Evolutionary conservation across 257 asterid genomes (phyloP), one percentile per base, ranked within the genome.

Genomic region (Salvia rosmarinus): DNA sequence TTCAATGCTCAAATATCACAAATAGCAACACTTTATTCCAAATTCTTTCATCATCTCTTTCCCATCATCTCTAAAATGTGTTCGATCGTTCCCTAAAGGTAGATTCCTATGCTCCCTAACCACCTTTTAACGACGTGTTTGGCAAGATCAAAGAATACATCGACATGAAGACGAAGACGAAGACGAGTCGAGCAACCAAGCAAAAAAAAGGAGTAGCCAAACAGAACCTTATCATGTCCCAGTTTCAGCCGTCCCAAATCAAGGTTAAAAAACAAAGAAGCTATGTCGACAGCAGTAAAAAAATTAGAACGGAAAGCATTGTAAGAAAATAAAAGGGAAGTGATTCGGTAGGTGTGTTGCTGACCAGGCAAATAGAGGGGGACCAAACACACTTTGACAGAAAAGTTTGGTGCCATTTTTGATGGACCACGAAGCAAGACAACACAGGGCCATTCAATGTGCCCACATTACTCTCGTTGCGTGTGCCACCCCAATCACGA

Each of bases 341-440:
- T 21, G 35, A 55, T 55, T 32, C n/a, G n/a, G n/a, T 55, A 5
- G 56, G 3, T 49, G 56, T 5, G 56, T 7, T n/a, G 55, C 55
- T 47, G 25, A 32, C 37, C 37, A 32, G 37, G 2, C 5, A 7
- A 19, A 19, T 3, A 34, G 5, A 16, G 4, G 16, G 28, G 9
- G 11, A 35, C 17, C 40, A 28, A 46, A 39, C 28, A 58, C 50
- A 47, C 21, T 61, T 34, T 68, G 66, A 64, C 79, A 63, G 49
- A 47, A 23, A 64, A 56, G 75, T 66, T 66, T 35, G 77, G 77
- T 50, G 57, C 52, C 61, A 60, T 72, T 59, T 44, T 52, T 21
- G 20, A 61, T 74, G 85, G 82, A 81, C 81, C 82, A 78, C 68
- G 58, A 14, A 61, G 75, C 30, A 25, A 65, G 71, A 69, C 63